Evolutionary conservation across 495 filamentous ascomycete genomes (phyloP).

Genomic region (Penicillium lividum): DNA sequence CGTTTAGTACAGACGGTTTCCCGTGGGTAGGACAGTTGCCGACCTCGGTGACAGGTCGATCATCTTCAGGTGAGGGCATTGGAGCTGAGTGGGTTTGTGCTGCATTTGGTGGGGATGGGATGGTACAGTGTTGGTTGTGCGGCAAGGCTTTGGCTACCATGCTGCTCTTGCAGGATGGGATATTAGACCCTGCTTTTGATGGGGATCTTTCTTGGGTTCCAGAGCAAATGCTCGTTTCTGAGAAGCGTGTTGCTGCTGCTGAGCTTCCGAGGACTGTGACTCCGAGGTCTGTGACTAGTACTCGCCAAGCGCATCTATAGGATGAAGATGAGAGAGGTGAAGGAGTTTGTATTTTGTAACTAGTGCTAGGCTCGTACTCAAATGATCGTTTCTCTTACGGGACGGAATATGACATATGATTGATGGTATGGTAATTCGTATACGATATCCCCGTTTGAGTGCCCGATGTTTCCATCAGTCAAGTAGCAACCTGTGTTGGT

Average conservation of each 20-base stretch:
- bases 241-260: constrained; percentile 33
- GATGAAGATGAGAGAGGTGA: no score
- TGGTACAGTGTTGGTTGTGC: constrained; percentile 73
- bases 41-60: constrained; percentile 40
- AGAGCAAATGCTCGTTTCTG: constrained; percentile 45
- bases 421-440: no score
- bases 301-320: constrained; percentile 14
- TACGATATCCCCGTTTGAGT: no score
- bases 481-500: no score
- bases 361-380: no score
- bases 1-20: constrained; percentile 65
- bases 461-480: no score
- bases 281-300: constrained; percentile 8
- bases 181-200: constrained; percentile 22
- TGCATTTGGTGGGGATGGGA: constrained; percentile 75
- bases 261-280: constrained; percentile 21
- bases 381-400: no score
- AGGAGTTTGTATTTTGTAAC: no score
- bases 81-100: constrained; percentile 58
- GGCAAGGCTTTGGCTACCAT: constrained; percentile 66
- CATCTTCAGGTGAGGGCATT: constrained; percentile 23
- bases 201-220: constrained; percentile 43
- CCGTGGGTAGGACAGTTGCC: constrained; percentile 74
- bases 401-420: no score
- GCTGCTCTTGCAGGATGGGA: constrained; percentile 48